Evolutionary conservation across 495 filamentous ascomycete genomes (phyloP), one percentile per base, ranked within the genome.

Genomic region (Apiosordaria backusii): DNA sequence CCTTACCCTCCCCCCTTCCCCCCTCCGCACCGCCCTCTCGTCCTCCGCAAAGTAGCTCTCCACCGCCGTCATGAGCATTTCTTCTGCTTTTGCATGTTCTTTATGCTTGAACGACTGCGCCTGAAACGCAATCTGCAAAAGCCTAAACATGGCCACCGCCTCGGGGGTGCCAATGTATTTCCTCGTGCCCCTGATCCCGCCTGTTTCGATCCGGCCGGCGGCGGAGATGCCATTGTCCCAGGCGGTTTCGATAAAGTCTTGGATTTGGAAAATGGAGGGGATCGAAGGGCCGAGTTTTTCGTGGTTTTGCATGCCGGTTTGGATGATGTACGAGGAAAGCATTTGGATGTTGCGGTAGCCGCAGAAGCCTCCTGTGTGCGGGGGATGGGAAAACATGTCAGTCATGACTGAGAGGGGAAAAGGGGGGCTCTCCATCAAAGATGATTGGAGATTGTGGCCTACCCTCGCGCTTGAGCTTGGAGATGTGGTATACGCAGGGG

Each of bases 301-400:
- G 67, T 83, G 75, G 90, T 91, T 18, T 81, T 77, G 24, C 79
- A 78, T 52, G 80, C 73, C n/a, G 7, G 86, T 76, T 29, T 83
- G 82, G 59, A 85, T 83, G 40, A 98, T 85, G 74, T 90, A 94
- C 3, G 93, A 93, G 19, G 89, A 79, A 65, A 97, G 73, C 92
- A 97, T 96, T 71, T 99, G 95, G 52, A 97, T 97, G 75, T 97
- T 99, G 10, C 95, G 84, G 72, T 97, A 99, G n/a, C 95, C 95
- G 77, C 95, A 99, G 78, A 98, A 99, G 1, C 92, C 92, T 40
- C 93, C 90, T 81, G 52, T 54, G 13, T 13, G 52, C 3, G 16
- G 21, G 52, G 21, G 16, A 35, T 23, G 10, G 7, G 25, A 60
- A 24, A 29, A 22, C 15, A 3, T 22, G n/a, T 61, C n/a, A 69